Percentiles rank a stretch among this genome's conserved stretches.
Evolutionary conservation across 192 early-diverging fungal genomes (phyloP).

Genomic region (Funneliformis mosseae): DNA sequence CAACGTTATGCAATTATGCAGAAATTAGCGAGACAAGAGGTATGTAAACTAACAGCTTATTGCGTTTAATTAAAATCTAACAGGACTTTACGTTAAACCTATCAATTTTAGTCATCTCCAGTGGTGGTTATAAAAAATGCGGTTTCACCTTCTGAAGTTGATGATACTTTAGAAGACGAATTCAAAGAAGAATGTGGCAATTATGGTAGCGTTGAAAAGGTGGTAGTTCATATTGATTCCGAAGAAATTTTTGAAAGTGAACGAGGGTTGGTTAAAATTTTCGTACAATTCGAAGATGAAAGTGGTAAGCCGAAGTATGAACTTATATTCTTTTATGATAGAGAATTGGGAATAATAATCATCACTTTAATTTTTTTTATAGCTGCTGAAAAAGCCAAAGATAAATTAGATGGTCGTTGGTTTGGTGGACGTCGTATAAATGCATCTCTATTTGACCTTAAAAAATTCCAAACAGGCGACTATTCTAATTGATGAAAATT

Average conservation of each 20-base stretch:
- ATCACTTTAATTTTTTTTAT: not conserved
- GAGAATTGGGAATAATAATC: not conserved
- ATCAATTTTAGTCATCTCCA: constrained; percentile 41
- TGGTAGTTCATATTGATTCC: constrained; percentile 60
- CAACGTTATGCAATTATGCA: constrained; percentile 76
- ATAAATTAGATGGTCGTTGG: constrained; percentile 76
- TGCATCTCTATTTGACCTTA: constrained; percentile 62
- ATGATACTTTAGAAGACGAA: constrained; percentile 81
- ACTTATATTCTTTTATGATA: not conserved
- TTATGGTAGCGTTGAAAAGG: constrained; percentile 71
- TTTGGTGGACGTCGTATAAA: constrained; percentile 78
- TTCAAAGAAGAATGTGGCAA: constrained; percentile 82
- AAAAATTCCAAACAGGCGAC: constrained; percentile 49
- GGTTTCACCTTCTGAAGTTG: constrained; percentile 70
- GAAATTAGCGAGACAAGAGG: constrained; percentile 55
- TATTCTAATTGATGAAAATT: constrained; percentile 27
- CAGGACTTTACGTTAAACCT: not conserved
- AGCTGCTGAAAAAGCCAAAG: constrained; percentile 64
- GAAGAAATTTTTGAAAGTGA: constrained; percentile 40
- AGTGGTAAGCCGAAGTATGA: constrained; percentile 41
- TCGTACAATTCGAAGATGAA: constrained; percentile 67
- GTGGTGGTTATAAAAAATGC: constrained; percentile 73
- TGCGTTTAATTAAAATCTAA: not conserved
- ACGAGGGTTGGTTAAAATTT: constrained; percentile 70
- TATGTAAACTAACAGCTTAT: constrained; percentile 23